Evolutionary conservation across 768 basidiomycete genomes (phyloP).

Genomic region (Exsudoporus frostii): DNA sequence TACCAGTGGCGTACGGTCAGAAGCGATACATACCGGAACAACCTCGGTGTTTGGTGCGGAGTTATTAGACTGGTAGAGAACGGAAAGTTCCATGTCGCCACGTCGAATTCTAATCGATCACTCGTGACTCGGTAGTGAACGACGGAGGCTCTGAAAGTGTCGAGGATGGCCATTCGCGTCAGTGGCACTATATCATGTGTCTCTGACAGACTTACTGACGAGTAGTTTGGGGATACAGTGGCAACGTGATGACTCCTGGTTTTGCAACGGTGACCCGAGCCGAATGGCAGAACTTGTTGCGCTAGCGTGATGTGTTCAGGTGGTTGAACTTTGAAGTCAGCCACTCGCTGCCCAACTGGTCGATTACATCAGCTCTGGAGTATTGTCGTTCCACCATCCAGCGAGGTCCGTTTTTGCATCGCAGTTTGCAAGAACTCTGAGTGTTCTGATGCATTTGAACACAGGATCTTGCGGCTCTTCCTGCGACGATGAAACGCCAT

Average conservation of each 20-base stretch:
- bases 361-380: constrained; percentile 7
- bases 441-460: neutral
- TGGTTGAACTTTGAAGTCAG: neutral
- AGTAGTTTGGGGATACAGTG: neutral
- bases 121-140: neutral
- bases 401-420: neutral
- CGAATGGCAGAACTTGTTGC: neutral
- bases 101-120: neutral
- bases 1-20: neutral
- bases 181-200: neutral
- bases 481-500: constrained; percentile 13
- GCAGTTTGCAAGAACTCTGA: neutral
- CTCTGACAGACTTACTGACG: neutral
- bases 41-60: neutral
- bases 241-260: neutral
- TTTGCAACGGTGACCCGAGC: neutral
- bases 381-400: neutral
- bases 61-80: neutral
- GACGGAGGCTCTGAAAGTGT: neutral
- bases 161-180: neutral
- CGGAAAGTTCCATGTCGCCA: neutral
- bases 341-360: neutral
- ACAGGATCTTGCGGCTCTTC: neutral
- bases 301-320: neutral
- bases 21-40: neutral